These are phyloP conservation scores for Fusarium ambrosium DNA, from an alignment of 2,329 filamentous ascomycete genomes.

Conservation along the genomic window DNA sequence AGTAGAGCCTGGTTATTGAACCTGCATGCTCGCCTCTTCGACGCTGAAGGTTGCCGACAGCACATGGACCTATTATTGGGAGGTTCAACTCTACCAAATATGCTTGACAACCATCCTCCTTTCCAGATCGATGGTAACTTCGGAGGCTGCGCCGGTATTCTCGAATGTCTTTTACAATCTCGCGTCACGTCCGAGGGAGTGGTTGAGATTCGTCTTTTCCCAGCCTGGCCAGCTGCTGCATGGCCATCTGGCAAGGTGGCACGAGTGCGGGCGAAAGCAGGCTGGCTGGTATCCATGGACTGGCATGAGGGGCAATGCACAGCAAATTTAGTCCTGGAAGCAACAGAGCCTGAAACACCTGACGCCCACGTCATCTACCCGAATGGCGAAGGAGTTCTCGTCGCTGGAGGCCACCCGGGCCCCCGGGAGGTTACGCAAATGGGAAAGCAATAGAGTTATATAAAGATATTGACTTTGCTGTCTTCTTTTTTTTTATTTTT, in stretches of 20 bases:
- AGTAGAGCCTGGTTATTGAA: conserved; percentile 65
- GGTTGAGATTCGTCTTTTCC: conserved; percentile 31
- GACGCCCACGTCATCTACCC: conserved; percentile 3
- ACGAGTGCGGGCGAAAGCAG: conserved; percentile 14
- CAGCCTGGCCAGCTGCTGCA: conserved; percentile 25
- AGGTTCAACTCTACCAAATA: conserved; percentile 34
- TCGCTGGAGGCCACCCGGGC: no score
- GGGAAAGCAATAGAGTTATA: no score
- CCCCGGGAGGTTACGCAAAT: no score
- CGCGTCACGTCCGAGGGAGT: background rate
- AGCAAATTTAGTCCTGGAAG: conserved; percentile 1
- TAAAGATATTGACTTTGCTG: no score
- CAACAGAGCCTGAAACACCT: conserved; percentile 6
- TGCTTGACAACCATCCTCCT: conserved; percentile 42
- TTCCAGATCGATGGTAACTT: conserved; percentile 51
- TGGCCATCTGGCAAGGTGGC: conserved; percentile 26
- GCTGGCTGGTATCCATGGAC: conserved; percentile 29
- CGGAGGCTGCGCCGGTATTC: conserved; percentile 40
- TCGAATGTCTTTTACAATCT: conserved; percentile 43
- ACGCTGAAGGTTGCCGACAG: conserved; percentile 20
- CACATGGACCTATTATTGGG: conserved; percentile 38
- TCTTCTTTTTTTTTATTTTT: no score
- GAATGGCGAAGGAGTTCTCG: no score
- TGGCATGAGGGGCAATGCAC: background rate
- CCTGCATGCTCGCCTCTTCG: conserved; percentile 59